Base-by-base conservation (phyloP, 1,284 basidiomycete species). In the Cerrena zonata region DNA sequence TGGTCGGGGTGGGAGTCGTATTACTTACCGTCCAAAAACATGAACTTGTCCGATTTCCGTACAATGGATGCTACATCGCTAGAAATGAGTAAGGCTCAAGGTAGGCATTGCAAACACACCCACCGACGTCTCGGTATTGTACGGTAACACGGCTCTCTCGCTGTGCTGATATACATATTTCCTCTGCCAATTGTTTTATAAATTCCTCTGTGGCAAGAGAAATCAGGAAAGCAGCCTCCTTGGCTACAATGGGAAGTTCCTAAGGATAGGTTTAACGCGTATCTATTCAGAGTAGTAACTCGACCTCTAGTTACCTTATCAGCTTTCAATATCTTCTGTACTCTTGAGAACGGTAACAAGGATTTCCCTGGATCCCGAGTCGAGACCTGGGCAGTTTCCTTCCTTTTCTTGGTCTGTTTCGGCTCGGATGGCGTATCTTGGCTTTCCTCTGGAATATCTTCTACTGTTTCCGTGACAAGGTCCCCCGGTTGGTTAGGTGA, bases 201-300 rank as follows among this genome's bases (percentile, higher is more conserved):
- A 91, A 90, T 61, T 87, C 82, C 63, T 91, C 88, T 38, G 89
- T 80, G 2, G 88, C 88, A 37, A 88, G 67, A 22, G 86, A 82
- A 49, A 91, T 84, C 22, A 87, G 65, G 56, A 86, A 79, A 0
- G 80, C 78, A 10, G 86, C 88, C 48, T 91, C 87, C 61, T 75
- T 81, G 7, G 85, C 80, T 3, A 89, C 72, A 42, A 81, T 80
- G 0, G 84, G 80, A 48, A 91, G 75, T 37, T 90, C 88, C 86
- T 89, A 37, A 5, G 49, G 10, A 18, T 12, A 41, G 5, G 11
- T 18, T 13, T 45, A 30, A 25, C 42, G 39, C 7, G 30, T n/a
- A 42, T 40, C 25, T 34, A 38, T n/a, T n/a, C 27, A 25, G 37
- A 36, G 26, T 13, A 38, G 18, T 24, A 22, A 21, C 5, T 23